phyloP scores from a whole-genome alignment of 495 filamentous ascomycete genomes.

The Glonium stellatum region DNA sequence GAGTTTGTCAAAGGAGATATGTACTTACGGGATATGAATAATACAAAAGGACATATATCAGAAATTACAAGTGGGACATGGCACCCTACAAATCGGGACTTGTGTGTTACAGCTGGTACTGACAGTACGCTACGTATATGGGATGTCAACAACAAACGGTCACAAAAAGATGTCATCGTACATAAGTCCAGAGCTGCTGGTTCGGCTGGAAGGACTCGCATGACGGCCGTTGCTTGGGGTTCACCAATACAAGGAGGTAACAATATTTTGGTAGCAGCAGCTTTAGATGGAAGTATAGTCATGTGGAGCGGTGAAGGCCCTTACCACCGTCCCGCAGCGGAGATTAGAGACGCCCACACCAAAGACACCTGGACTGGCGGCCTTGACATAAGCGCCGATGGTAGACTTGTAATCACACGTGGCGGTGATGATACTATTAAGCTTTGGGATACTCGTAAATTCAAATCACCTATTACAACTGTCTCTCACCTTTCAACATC shows the following conservation, averaged over 20 bases:
- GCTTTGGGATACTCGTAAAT: conserved; percentile 95
- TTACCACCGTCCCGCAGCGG: conserved; percentile 74
- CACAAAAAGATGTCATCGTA: conserved; percentile 87
- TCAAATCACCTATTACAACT: conserved; percentile 77
- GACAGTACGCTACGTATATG: conserved; percentile 94
- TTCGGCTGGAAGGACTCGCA: conserved; percentile 81
- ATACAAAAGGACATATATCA: conserved; percentile 92
- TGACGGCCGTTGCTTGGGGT: conserved; percentile 92
- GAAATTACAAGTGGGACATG: conserved; percentile 82
- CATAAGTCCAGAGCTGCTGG: conserved; percentile 84
- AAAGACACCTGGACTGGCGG: conserved; percentile 87
- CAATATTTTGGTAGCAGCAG: conserved; percentile 77
- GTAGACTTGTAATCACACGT: conserved; percentile 77
- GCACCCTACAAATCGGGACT: conserved; percentile 74
- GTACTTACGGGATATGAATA: conserved; percentile 93
- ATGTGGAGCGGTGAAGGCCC: conserved; percentile 90
- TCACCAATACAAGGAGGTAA: conserved; percentile 64
- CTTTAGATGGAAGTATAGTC: conserved; percentile 81
- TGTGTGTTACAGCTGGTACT: conserved; percentile 82
- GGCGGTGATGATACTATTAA: conserved; percentile 81
- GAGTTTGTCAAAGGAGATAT: conserved; percentile 97
- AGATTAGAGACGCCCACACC: conserved; percentile 78
- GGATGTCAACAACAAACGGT: conserved; percentile 82
- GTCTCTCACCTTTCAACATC: conserved; percentile 78
- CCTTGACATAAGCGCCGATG: conserved; percentile 85